These are phyloP conservation scores for Chenopodium quinoa DNA, from an alignment of 148 eudicot genomes.

Conservation along the genomic window DNA sequence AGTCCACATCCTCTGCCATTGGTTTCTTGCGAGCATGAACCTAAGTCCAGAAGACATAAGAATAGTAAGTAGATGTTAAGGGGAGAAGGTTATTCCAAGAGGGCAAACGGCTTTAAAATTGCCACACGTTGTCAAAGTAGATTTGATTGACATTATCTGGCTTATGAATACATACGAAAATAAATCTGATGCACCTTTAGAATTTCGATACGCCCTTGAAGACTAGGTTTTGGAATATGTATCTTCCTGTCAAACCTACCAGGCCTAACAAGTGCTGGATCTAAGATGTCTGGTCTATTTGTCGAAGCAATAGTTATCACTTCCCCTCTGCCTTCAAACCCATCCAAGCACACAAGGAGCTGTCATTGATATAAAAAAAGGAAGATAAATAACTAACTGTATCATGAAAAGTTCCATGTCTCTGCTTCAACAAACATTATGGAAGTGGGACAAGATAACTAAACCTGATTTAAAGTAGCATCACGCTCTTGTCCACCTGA, in stretches of 20 bases:
- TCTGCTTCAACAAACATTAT: conserved; percentile 8
- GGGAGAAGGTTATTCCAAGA: not conserved
- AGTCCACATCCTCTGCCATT: conserved; percentile 89
- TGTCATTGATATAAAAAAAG: conserved; percentile 27
- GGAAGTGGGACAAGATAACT: conserved; percentile 9
- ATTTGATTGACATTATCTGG: not conserved
- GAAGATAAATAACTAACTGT: not conserved
- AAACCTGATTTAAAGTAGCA: conserved; percentile 95
- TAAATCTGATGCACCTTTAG: conserved; percentile 47
- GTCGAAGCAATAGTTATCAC: conserved; percentile 96
- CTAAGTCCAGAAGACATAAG: conserved; percentile 33
- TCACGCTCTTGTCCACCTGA: conserved; percentile 99
- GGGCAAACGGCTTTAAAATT: not conserved
- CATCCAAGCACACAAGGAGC: conserved; percentile 96
- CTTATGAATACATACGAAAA: conserved; percentile 1
- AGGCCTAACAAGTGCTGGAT: conserved; percentile 93
- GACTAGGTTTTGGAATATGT: conserved; percentile 80
- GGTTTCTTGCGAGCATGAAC: conserved; percentile 96
- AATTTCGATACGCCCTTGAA: conserved; percentile 79
- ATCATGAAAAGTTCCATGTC: not conserved
- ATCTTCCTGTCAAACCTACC: conserved; percentile 94
- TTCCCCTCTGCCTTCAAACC: conserved; percentile 96
- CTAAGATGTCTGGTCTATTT: conserved; percentile 92
- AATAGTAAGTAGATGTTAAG: not conserved
- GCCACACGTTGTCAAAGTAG: not conserved